These are phyloP conservation scores for Parastagonospora avenae DNA, from an alignment of 2,329 filamentous ascomycete genomes.

Conservation along the genomic window DNA sequence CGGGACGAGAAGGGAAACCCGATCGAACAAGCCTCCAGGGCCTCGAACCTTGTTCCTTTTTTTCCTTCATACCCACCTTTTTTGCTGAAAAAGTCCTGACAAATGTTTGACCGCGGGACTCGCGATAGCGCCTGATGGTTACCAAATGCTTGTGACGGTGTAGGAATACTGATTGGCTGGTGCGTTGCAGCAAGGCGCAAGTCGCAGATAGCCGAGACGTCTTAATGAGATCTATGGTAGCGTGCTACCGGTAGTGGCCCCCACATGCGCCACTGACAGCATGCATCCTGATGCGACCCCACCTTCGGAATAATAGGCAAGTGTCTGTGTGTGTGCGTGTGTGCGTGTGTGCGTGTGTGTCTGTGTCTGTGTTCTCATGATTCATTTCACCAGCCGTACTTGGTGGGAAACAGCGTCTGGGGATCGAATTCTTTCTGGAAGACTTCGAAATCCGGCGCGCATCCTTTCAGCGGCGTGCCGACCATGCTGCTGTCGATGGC, in stretches of 20 bases:
- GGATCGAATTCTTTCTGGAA: conserved; percentile 48
- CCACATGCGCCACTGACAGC: conserved; percentile 12
- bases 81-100: neutral
- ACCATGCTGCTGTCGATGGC: conserved; percentile 49
- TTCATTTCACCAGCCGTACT: conserved; percentile 22
- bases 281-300: conserved; percentile 16
- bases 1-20: too few species aligned
- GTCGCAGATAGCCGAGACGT: conserved; percentile 12
- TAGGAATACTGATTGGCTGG: conserved; percentile 17
- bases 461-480: conserved; percentile 37
- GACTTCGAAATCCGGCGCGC: conserved; percentile 45
- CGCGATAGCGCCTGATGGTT: neutral
- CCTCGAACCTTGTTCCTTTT: too few species aligned
- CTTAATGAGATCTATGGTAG: conserved; percentile 11
- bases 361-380: neutral
- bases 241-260: conserved; percentile 8
- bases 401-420: conserved; percentile 45
- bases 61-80: too few species aligned
- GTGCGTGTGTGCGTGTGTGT: too few species aligned
- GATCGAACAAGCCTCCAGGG: too few species aligned
- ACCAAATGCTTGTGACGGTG: conserved; percentile 10
- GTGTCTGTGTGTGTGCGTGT: neutral
- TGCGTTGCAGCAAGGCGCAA: conserved; percentile 5
- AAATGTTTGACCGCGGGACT: neutral
- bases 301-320: conserved; percentile 9